phyloP scores from a whole-genome alignment of 441 rosid species.

The Corymbia citriodora region DNA sequence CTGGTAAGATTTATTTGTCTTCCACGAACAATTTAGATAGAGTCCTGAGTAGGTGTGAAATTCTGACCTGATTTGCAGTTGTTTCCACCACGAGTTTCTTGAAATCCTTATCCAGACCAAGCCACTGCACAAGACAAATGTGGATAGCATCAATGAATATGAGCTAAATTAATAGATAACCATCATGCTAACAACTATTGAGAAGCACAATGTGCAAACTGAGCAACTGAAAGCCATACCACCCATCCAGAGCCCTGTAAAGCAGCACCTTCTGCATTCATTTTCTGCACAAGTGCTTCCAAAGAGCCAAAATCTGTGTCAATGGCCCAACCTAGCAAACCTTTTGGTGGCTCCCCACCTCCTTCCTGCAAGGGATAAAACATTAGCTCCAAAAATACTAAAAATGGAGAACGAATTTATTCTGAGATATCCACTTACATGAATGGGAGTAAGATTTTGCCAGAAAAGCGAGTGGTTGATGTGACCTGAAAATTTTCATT shows the following conservation, averaged over 20 bases:
- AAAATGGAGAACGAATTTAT: neutral
- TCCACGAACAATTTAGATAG: neutral
- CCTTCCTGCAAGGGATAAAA: conserved; percentile 50
- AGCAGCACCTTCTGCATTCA: conserved; percentile 90
- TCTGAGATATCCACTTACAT: conserved; percentile 34
- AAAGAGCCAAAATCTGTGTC: conserved; percentile 77
- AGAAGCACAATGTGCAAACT: neutral
- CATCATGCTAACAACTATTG: neutral
- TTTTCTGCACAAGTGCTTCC: conserved; percentile 65
- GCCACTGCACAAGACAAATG: conserved; percentile 49
- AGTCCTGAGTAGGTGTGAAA: neutral
- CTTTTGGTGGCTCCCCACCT: conserved; percentile 90
- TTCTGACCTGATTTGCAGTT: conserved; percentile 81
- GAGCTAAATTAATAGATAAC: neutral
- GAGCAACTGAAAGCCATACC: conserved; percentile 37
- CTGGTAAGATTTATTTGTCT: neutral
- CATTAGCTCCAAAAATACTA: neutral
- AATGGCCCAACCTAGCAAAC: conserved; percentile 68
- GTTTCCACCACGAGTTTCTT: conserved; percentile 92
- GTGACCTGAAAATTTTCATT: conserved; percentile 49
- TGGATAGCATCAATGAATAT: neutral
- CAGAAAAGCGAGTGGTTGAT: conserved; percentile 92
- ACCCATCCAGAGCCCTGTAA: conserved; percentile 99
- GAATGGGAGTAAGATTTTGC: conserved; percentile 74
- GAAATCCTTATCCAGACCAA: conserved; percentile 72